A percentile compares a stretch with the other conserved stretches of the same genome.
These are phyloP conservation scores for Ceratocystis papillata DNA, from an alignment of 2,329 filamentous ascomycete genomes.

Conservation along the genomic window DNA sequence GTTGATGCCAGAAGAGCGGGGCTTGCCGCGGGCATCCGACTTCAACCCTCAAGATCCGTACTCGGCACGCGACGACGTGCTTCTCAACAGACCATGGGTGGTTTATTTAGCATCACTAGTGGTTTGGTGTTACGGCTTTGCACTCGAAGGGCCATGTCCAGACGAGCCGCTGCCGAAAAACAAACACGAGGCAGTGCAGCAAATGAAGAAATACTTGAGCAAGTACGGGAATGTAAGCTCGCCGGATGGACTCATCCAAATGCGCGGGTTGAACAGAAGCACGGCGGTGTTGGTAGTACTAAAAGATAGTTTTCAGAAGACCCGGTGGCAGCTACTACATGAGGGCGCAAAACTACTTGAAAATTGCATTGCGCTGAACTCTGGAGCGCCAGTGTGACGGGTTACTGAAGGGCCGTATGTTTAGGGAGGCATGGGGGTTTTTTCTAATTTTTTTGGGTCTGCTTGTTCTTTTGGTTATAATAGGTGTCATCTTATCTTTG, in stretches of 20 bases:
- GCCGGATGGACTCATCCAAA: conserved; percentile 64
- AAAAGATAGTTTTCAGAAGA: conserved; percentile 67
- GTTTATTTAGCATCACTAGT: conserved; percentile 86
- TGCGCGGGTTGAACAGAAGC: conserved; percentile 70
- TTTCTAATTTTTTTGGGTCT: not conserved
- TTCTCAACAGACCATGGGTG: conserved; percentile 89
- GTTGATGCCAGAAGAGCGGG: conserved; percentile 47
- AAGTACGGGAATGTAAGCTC: conserved; percentile 59
- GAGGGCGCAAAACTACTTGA: conserved; percentile 71
- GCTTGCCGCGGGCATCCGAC: conserved; percentile 29
- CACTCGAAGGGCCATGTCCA: conserved; percentile 67
- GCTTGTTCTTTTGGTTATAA: not conserved
- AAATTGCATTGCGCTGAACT: conserved; percentile 61
- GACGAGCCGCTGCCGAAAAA: conserved; percentile 43
- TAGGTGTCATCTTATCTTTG: not conserved
- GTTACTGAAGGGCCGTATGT: not conserved
- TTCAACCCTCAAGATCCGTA: conserved; percentile 43
- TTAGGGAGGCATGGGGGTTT: not conserved
- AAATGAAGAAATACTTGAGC: conserved; percentile 71
- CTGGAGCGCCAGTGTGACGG: conserved; percentile 26
- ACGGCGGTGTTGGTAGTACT: conserved; percentile 72
- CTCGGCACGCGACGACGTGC: conserved; percentile 73
- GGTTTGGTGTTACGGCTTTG: conserved; percentile 91
- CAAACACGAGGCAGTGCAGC: conserved; percentile 54
- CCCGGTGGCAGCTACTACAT: conserved; percentile 82